Conservation (phyloP, 306 rosid genomes). For the Sicyos edulis region DNA sequence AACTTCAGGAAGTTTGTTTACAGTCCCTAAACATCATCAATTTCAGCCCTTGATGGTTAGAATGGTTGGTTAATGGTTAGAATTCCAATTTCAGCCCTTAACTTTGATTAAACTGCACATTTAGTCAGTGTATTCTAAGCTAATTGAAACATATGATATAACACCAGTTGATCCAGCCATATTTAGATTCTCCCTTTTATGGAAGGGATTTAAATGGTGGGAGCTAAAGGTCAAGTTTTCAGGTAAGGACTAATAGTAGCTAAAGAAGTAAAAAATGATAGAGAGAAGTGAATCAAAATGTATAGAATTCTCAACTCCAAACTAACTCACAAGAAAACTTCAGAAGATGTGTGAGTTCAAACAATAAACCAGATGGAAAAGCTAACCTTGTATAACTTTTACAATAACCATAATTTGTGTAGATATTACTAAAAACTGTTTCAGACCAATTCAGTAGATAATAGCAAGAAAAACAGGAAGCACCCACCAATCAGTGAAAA, state of each 20-base stretch:
- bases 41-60: too few relatives aligned
- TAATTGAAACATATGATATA: too few relatives aligned
- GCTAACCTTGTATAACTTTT: not conserved
- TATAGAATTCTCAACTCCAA: not conserved
- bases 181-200: too few relatives aligned
- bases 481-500: not conserved
- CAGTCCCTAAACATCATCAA: not conserved
- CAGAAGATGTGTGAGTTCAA: conserved; percentile 6
- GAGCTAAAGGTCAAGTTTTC: not conserved
- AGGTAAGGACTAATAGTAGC: not conserved
- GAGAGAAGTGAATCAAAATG: conserved; percentile 3
- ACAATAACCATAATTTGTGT: too few relatives aligned
- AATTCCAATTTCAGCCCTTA: not conserved
- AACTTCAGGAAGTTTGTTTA: not conserved
- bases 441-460: not conserved
- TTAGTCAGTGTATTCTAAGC: not conserved
- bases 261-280: not conserved
- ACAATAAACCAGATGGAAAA: conserved; percentile 8
- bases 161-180: too few relatives aligned
- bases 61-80: too few relatives aligned
- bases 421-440: not conserved
- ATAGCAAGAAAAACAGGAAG: conserved; percentile 1
- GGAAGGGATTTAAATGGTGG: too few relatives aligned
- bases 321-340: conserved; percentile 4
- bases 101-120: not conserved